Evolutionary conservation across 495 filamentous ascomycete genomes (phyloP).

Genomic region (Rostrohypoxylon terebratum): DNA sequence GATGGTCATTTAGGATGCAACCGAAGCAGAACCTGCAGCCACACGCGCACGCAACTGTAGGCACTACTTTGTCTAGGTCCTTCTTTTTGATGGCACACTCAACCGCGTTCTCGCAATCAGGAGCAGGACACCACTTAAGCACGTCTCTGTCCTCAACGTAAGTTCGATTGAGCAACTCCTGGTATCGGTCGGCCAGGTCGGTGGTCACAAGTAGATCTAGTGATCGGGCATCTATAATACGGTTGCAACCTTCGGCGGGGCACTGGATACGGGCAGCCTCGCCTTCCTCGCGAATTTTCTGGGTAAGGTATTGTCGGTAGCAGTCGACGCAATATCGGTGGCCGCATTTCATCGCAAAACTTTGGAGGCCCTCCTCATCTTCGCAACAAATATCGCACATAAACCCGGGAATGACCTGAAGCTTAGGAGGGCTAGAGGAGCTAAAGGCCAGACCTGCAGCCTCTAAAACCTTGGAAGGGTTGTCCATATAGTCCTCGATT

Average conservation of each 20-base stretch:
- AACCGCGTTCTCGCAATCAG: constrained; percentile 91
- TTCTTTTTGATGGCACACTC: constrained; percentile 88
- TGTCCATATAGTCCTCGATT: constrained; percentile 95
- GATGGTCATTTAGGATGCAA: constrained; percentile 92
- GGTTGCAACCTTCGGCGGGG: constrained; percentile 85
- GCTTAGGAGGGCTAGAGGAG: constrained; percentile 69
- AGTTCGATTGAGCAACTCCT: constrained; percentile 86
- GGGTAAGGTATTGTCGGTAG: constrained; percentile 87
- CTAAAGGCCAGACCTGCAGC: constrained; percentile 81
- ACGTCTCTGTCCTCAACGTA: constrained; percentile 97
- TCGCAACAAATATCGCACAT: constrained; percentile 97
- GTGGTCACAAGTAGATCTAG: constrained; percentile 82
- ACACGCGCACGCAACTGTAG: constrained; percentile 87
- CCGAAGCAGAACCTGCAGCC: constrained; percentile 93
- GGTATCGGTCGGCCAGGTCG: constrained; percentile 82
- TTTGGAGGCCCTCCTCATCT: constrained; percentile 80
- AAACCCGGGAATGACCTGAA: constrained; percentile 80
- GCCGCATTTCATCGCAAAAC: constrained; percentile 94
- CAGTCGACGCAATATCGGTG: constrained; percentile 97
- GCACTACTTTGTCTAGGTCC: constrained; percentile 85
- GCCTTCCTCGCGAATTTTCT: constrained; percentile 94
- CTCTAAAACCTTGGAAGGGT: constrained; percentile 79
- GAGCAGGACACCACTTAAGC: constrained; percentile 96
- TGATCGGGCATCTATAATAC: constrained; percentile 91
- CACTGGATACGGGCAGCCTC: constrained; percentile 96